phyloP scores from a whole-genome alignment of 2,329 filamentous ascomycete species.

The Venturia pyrina region DNA sequence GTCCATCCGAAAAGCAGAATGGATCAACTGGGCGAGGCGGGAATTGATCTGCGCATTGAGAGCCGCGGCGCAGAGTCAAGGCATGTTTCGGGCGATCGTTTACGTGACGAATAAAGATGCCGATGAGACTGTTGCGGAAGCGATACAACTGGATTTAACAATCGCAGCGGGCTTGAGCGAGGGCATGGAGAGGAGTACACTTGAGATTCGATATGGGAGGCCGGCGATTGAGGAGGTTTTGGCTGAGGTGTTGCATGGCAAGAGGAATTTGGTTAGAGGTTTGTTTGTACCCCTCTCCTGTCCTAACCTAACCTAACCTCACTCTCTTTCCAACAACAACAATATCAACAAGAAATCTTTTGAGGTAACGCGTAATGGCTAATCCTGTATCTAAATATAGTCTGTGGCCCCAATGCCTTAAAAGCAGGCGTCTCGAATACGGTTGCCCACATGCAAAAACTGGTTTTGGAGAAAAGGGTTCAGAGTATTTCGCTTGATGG shows the following conservation, averaged over 20 bases:
- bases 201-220: constrained; percentile 8
- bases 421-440: constrained; percentile 8
- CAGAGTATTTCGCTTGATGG: constrained; percentile 9
- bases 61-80: not conserved
- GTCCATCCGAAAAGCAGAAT: constrained; percentile 10
- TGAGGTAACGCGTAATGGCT: not conserved
- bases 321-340: not conserved
- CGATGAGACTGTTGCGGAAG: not conserved
- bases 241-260: not conserved
- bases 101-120: constrained; percentile 6
- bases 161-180: constrained; percentile 4
- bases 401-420: constrained; percentile 9
- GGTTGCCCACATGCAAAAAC: constrained; percentile 6
- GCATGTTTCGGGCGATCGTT: not conserved
- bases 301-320: too few species aligned
- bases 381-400: not conserved
- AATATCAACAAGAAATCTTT: not conserved
- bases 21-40: constrained; percentile 9
- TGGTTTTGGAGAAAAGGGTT: constrained; percentile 2
- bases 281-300: not conserved
- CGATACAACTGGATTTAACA: constrained; percentile 5
- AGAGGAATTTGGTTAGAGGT: constrained; percentile 11
- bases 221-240: constrained; percentile 3
- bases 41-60: constrained; percentile 7
- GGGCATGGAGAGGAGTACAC: not conserved